Evolutionary conservation across 2,329 filamentous ascomycete species (phyloP).

Genomic region (Xenosphaeropsis pyriputrescens): DNA sequence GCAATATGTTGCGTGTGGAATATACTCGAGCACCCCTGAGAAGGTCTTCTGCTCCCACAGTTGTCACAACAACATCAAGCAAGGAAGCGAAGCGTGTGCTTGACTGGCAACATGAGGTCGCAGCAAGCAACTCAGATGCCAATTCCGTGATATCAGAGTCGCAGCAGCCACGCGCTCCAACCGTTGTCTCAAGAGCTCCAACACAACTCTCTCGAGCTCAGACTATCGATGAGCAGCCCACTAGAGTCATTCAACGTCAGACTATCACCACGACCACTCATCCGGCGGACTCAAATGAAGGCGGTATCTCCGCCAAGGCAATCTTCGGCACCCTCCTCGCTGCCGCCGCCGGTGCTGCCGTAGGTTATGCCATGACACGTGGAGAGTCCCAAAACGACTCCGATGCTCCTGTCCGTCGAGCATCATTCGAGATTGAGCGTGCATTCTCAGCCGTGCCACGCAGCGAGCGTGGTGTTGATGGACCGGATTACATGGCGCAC

Average conservation of each 20-base stretch:
- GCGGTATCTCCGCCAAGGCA: slow-evolving; percentile 39
- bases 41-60: not conserved
- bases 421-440: not conserved
- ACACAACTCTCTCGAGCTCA: slow-evolving; percentile 9
- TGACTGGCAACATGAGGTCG: slow-evolving; percentile 26
- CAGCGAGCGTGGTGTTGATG: not conserved
- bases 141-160: not conserved
- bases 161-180: not conserved
- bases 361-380: slow-evolving; percentile 61
- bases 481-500: not conserved
- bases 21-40: slow-evolving; percentile 27
- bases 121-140: slow-evolving; percentile 10
- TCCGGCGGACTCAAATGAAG: not conserved
- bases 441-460: not conserved
- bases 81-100: slow-evolving; percentile 23
- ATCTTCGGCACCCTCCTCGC: slow-evolving; percentile 66
- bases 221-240: slow-evolving; percentile 3
- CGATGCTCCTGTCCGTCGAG: slow-evolving; percentile 2
- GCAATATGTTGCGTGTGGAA: slow-evolving; percentile 71
- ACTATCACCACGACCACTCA: not conserved
- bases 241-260: not conserved
- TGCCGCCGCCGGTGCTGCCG: slow-evolving; percentile 61
- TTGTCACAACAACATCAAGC: slow-evolving; percentile 7
- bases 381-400: slow-evolving; percentile 21
- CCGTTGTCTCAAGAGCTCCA: not conserved